A percentile compares a stretch with the other conserved stretches of the same genome.
Evolutionary conservation across 2,329 filamentous ascomycete genomes (phyloP).

Genomic region (Rutstroemia sp.): DNA sequence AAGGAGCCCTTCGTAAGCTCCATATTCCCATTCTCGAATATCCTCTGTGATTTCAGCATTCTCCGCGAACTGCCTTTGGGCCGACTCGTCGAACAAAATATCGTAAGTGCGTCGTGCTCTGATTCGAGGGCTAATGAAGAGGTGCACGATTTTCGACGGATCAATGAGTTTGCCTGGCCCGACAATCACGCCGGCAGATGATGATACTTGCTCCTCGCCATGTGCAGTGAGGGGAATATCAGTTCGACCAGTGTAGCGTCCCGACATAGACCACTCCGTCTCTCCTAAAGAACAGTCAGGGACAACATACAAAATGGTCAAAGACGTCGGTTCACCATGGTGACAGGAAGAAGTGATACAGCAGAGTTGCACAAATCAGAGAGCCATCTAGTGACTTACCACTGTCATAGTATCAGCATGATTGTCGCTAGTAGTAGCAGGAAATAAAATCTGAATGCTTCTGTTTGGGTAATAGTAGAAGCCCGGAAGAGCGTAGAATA

Average conservation of each 20-base stretch:
- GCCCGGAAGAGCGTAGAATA: not conserved
- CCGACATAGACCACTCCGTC: constrained; percentile 40
- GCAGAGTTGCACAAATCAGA: not conserved
- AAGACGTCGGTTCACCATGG: not conserved
- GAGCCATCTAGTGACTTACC: constrained; percentile 5
- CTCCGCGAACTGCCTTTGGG: constrained; percentile 16
- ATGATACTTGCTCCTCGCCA: constrained; percentile 37
- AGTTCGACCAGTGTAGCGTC: constrained; percentile 37
- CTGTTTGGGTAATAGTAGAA: not conserved
- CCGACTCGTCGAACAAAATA: constrained; percentile 33
- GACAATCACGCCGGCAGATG: constrained; percentile 36
- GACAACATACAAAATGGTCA: not conserved
- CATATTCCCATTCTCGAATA: constrained; percentile 46
- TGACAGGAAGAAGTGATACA: not conserved
- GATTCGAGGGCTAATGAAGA: constrained; percentile 40
- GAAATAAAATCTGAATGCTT: not conserved
- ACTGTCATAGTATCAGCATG: constrained; percentile 3
- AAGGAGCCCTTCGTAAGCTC: constrained; percentile 40
- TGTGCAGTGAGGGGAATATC: constrained; percentile 34
- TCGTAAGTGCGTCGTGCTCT: constrained; percentile 40
- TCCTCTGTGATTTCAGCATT: constrained; percentile 34
- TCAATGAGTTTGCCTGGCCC: constrained; percentile 41
- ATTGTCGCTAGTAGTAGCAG: not conserved
- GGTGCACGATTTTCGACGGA: constrained; percentile 35
- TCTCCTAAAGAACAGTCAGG: constrained; percentile 30